These are phyloP conservation scores for Stachybotrys echinatus DNA, from an alignment of 2,329 filamentous ascomycete genomes.

Conservation along the genomic window DNA sequence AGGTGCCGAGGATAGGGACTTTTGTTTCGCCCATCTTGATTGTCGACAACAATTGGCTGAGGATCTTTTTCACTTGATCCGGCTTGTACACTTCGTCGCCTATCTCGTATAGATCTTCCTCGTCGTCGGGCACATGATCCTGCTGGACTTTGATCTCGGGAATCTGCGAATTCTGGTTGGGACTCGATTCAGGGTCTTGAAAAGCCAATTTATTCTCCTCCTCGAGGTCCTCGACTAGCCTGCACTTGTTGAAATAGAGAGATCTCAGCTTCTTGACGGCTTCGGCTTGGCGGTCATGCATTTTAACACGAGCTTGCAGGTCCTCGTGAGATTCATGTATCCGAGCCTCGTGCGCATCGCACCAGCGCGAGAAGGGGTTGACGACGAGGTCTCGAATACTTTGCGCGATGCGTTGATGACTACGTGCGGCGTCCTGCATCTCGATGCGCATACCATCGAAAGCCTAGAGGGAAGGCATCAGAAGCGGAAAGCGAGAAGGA, in stretches of 20 bases:
- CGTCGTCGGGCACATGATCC: conserved; percentile 59
- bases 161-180: conserved; percentile 53
- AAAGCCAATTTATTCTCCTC: conserved; percentile 99
- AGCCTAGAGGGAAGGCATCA: conserved; percentile 49
- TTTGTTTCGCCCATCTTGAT: conserved; percentile 89
- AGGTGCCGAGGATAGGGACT: conserved; percentile 91
- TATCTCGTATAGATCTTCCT: conserved; percentile 82
- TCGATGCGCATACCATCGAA: conserved; percentile 90
- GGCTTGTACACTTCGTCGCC: conserved; percentile 82
- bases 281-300: conserved; percentile 88
- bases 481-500: conserved; percentile 5
- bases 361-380: conserved; percentile 91
- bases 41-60: conserved; percentile 78
- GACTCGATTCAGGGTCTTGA: conserved; percentile 74
- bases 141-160: conserved; percentile 85
- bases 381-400: conserved; percentile 96
- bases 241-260: conserved; percentile 98
- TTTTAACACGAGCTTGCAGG: conserved; percentile 83
- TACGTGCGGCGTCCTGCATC: conserved; percentile 86
- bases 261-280: conserved; percentile 87
- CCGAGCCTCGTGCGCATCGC: conserved; percentile 86
- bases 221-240: conserved; percentile 90
- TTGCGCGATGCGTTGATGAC: conserved; percentile 91
- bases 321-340: conserved; percentile 94
- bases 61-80: conserved; percentile 86